Evolutionary conservation across 164 flowering plant genomes (phyloP).

Genomic region (Magnolia changhungtana): DNA sequence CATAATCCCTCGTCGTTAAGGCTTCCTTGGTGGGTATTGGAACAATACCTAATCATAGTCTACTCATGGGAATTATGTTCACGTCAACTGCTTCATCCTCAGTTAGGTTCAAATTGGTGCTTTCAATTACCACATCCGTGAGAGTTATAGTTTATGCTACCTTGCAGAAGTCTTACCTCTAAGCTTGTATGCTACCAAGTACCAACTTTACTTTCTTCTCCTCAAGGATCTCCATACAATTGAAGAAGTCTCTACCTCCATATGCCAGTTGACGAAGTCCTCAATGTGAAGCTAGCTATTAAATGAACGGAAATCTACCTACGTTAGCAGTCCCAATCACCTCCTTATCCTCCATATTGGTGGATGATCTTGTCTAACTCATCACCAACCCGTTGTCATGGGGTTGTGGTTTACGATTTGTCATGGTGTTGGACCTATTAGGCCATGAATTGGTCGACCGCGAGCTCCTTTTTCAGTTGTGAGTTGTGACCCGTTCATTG

Average conservation of each 20-base stretch:
- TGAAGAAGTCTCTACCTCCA: not conserved
- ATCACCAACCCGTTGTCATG: no score
- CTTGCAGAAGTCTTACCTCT: not conserved
- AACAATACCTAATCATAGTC: not conserved
- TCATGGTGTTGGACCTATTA: no score
- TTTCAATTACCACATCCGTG: not conserved
- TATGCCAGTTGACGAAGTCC: not conserved
- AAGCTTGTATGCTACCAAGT: not conserved
- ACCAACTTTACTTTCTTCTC: not conserved
- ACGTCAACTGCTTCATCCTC: not conserved
- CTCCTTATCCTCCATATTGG: no score
- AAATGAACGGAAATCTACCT: not conserved
- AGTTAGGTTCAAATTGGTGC: not conserved
- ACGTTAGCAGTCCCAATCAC: not conserved
- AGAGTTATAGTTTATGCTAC: conserved; percentile 1
- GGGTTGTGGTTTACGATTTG: no score
- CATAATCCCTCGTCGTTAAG: not conserved
- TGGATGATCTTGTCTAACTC: no score
- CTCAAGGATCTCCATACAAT: not conserved
- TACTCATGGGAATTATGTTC: not conserved
- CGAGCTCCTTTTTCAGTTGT: no score
- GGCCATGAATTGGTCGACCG: no score
- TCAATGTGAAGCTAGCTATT: not conserved
- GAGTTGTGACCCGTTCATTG: no score
- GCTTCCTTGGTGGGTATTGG: not conserved